Evolutionary conservation across 148 eudicot genomes (phyloP).

Genomic region (Heliamphora exappendiculata): DNA sequence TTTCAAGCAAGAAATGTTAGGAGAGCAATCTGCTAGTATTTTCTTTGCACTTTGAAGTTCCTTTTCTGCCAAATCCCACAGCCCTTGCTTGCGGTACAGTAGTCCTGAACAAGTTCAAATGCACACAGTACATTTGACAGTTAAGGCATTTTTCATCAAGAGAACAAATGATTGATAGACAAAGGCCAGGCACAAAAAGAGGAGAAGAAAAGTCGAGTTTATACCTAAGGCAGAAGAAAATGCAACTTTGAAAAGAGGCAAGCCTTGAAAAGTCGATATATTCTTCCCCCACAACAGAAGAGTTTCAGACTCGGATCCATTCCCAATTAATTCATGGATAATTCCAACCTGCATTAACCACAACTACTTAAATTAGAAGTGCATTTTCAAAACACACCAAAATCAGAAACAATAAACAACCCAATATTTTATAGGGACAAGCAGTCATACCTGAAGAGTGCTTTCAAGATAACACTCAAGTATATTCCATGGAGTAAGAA

Average conservation of each 20-base stretch:
- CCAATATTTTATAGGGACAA: background rate
- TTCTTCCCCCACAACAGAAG: slow-evolving; percentile 62
- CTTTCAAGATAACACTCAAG: slow-evolving; percentile 91
- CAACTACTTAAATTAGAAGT: background rate
- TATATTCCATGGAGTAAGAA: slow-evolving; percentile 88
- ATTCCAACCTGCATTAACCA: slow-evolving; percentile 46
- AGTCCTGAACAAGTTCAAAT: slow-evolving; percentile 45
- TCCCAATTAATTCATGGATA: slow-evolving; percentile 73
- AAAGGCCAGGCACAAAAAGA: background rate
- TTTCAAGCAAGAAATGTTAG: slow-evolving; percentile 46
- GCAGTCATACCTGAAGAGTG: slow-evolving; percentile 63
- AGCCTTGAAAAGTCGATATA: slow-evolving; percentile 51
- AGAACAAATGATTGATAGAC: background rate
- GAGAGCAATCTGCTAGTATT: slow-evolving; percentile 29
- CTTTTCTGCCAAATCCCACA: slow-evolving; percentile 50
- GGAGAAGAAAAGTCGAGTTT: slow-evolving; percentile 1
- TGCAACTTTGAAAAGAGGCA: slow-evolving; percentile 51
- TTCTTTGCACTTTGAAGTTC: slow-evolving; percentile 54
- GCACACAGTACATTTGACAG: slow-evolving; percentile 7
- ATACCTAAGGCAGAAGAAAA: slow-evolving; percentile 69
- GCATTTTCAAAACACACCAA: background rate
- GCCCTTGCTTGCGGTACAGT: slow-evolving; percentile 48
- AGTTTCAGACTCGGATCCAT: slow-evolving; percentile 77
- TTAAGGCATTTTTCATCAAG: background rate
- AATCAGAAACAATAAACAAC: background rate